Percentiles rank a stretch among this genome's conserved stretches.
These are phyloP conservation scores for Trichosporon sp. DNA, from an alignment of 1,284 basidiomycete genomes.

Conservation along the genomic window DNA sequence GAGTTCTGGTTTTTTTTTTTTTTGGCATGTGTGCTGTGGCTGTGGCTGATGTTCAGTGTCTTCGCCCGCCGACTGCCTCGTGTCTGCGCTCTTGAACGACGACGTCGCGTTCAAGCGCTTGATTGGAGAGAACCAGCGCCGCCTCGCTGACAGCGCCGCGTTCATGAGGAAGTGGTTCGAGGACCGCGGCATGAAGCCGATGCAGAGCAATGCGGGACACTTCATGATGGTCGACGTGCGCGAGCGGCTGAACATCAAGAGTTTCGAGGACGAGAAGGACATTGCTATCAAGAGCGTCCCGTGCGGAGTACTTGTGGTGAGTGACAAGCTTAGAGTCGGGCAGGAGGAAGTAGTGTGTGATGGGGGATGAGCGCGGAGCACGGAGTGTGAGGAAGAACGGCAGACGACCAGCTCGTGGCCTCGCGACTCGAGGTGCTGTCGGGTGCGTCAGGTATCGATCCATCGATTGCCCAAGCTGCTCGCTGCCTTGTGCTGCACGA, in stretches of 20 bases:
- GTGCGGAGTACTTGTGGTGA: conserved; percentile 25
- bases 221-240: conserved; percentile 31
- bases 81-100: conserved; percentile 46
- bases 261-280: conserved; percentile 26
- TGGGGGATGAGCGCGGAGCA: no score
- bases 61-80: conserved; percentile 52
- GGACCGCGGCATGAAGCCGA: conserved; percentile 45
- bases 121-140: conserved; percentile 39
- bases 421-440: no score
- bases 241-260: conserved; percentile 21
- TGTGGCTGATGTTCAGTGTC: conserved; percentile 38
- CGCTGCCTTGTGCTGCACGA: no score
- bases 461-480: no score
- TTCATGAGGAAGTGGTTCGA: conserved; percentile 49
- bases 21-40: no score
- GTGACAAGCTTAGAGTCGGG: neutral
- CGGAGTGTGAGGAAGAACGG: no score
- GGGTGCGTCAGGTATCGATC: no score
- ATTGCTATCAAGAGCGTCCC: conserved; percentile 19
- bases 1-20: no score
- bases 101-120: conserved; percentile 39
- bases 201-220: conserved; percentile 44
- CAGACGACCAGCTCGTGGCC: no score
- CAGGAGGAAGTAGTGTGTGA: neutral
- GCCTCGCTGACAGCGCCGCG: conserved; percentile 45